Percentiles rank a stretch among this genome's conserved stretches.
Evolutionary conservation across 2,329 filamentous ascomycete species (phyloP).

Genomic region (Bimuria novae-zelandiae): DNA sequence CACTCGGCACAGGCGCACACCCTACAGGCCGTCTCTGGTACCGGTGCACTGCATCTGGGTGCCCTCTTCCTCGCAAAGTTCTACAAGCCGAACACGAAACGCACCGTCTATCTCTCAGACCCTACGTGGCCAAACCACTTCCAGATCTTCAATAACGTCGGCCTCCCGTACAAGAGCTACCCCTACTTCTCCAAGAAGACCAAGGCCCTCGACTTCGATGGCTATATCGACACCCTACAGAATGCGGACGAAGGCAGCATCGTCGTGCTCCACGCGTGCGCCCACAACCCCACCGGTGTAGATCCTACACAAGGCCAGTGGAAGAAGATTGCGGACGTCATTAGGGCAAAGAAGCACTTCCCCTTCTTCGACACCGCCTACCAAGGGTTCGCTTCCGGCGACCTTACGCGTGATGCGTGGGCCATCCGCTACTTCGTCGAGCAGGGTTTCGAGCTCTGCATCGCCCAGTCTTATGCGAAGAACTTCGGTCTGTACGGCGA

Average conservation of each 20-base stretch:
- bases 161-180: conserved; percentile 77
- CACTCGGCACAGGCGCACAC: conserved; percentile 62
- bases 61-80: conserved; percentile 93
- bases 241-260: conserved; percentile 77
- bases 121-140: conserved; percentile 99
- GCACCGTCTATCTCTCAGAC: conserved; percentile 85
- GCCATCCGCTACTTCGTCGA: conserved; percentile 94
- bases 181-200: conserved; percentile 92
- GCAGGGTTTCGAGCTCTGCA: conserved; percentile 74
- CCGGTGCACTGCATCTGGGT: conserved; percentile 90
- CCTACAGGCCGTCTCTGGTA: conserved; percentile 95
- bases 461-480: conserved; percentile 60
- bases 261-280: conserved; percentile 91
- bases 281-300: conserved; percentile 97
- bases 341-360: conserved; percentile 82
- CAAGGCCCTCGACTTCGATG: conserved; percentile 88
- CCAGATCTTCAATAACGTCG: conserved; percentile 95
- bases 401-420: conserved; percentile 81
- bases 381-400: conserved; percentile 94
- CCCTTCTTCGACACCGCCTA: conserved; percentile 99
- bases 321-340: conserved; percentile 81
- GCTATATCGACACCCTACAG: conserved; percentile 75
- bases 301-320: conserved; percentile 94
- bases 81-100: conserved; percentile 69
- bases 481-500: conserved; percentile 87